Evolutionary conservation across 192 early-diverging fungal genomes (phyloP).

Genomic region (Backusella westeae): DNA sequence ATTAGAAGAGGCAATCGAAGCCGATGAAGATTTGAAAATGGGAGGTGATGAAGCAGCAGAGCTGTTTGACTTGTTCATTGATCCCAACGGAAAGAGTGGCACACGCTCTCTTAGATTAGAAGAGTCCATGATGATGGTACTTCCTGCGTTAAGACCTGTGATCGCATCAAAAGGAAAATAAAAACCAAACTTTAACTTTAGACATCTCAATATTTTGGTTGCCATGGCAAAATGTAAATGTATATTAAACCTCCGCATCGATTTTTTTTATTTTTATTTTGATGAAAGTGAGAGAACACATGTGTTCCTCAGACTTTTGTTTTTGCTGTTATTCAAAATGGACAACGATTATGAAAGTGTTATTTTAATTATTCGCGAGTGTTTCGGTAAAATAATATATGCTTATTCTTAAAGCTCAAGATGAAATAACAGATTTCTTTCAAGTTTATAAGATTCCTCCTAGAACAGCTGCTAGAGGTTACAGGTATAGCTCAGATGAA

Average conservation of each 20-base stretch:
- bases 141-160: slow-evolving; percentile 20
- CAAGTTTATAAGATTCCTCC: slow-evolving; percentile 71
- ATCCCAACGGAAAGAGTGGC: slow-evolving; percentile 55
- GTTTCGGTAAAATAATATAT: slow-evolving; percentile 49
- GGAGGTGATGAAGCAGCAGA: slow-evolving; percentile 53
- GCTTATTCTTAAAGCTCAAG: background rate
- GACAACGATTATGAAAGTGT: slow-evolving; percentile 76
- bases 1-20: slow-evolving; percentile 61
- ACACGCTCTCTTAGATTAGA: slow-evolving; percentile 64
- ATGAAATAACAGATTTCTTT: background rate
- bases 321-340: slow-evolving; percentile 22
- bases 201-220: background rate
- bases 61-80: slow-evolving; percentile 63
- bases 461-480: slow-evolving; percentile 60
- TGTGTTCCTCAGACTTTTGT: background rate
- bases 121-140: slow-evolving; percentile 20
- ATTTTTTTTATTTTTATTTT: background rate
- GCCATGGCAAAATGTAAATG: background rate
- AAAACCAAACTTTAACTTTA: background rate
- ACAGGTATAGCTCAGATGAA: slow-evolving; percentile 43
- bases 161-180: slow-evolving; percentile 18
- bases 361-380: slow-evolving; percentile 76
- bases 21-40: slow-evolving; percentile 54
- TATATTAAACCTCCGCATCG: background rate
- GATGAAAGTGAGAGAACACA: background rate